These are phyloP conservation scores for Pseudocercospora fijiensis DNA, from an alignment of 2,329 filamentous ascomycete genomes.

Conservation along the genomic window DNA sequence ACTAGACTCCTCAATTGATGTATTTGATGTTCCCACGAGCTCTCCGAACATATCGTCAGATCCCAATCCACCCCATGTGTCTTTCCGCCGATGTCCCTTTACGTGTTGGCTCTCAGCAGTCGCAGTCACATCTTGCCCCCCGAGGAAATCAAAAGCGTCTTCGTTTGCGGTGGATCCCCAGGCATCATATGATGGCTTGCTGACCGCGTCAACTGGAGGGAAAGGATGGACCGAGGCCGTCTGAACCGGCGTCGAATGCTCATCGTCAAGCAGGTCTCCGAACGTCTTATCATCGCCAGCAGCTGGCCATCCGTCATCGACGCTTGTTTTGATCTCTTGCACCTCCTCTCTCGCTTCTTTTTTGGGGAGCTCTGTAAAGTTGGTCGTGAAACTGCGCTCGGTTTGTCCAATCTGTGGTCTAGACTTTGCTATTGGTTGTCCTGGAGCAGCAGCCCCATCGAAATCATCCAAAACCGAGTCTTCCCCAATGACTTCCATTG, in stretches of 20 bases:
- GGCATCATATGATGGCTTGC: slow-evolving; percentile 17
- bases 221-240: not conserved
- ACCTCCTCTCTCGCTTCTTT: slow-evolving; percentile 7
- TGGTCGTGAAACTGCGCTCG: slow-evolving; percentile 36
- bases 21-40: slow-evolving; percentile 15
- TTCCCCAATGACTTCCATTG: slow-evolving; percentile 18
- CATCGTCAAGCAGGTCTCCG: slow-evolving; percentile 32
- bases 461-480: slow-evolving; percentile 21
- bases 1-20: not conserved
- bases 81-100: slow-evolving; percentile 8
- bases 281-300: slow-evolving; percentile 37
- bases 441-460: slow-evolving; percentile 20
- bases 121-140: not conserved
- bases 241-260: slow-evolving; percentile 3
- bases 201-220: slow-evolving; percentile 11
- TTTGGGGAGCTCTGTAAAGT: slow-evolving; percentile 34
- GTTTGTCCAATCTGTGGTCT: slow-evolving; percentile 23
- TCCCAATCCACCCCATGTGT: slow-evolving; percentile 20
- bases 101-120: not conserved
- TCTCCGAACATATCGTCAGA: slow-evolving; percentile 29
- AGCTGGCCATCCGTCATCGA: slow-evolving; percentile 31
- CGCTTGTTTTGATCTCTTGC: slow-evolving; percentile 16
- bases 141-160: slow-evolving; percentile 21
- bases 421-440: slow-evolving; percentile 22
- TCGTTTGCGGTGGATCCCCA: slow-evolving; percentile 24